Evolutionary conservation across 1,284 basidiomycete genomes (phyloP), one percentile per base, ranked within the genome.

Genomic region (Rhizoctonia solani): DNA sequence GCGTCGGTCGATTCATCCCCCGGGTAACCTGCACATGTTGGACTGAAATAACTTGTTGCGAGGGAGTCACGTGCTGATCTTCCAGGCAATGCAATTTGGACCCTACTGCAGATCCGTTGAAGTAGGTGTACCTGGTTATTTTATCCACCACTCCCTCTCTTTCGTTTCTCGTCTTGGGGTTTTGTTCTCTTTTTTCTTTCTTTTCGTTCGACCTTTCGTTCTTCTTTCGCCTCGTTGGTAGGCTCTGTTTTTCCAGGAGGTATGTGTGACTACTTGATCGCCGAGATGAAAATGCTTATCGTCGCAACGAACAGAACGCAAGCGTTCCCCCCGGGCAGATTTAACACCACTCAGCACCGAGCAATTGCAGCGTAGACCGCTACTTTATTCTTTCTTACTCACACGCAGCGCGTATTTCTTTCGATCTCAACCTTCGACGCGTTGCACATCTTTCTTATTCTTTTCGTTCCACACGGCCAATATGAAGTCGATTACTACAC

Each of bases 321-420:
- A 58, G 55, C 55, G 55, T 58, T 58, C 55, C 19, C 41, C 37
- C 39, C 11, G 25, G 39, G 55, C 55, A 39, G 55, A 42, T 58
- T 42, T 42, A 58, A 19, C 55, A 58, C 21, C 23, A 23, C 41
- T 58, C 27, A 41, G 41, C 13, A 23, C 39, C n/a, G n/a, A n/a
- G n/a, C n/a, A n/a, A n/a, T n/a, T 23, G 13, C 55, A 58, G 55
- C 55, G 55, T 58, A 58, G 55, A 58, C 55, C 55, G 55, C 55
- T 46, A 8, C 13, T 58, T 58, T 37, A n/a, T 13, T 39, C 44
- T 44, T 44, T 42, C 25, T 58, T 58, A 19, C 23, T 30, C 9
- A 23, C 19, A 11, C n/a, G 29, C 30, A 34, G 52, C 30, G 37
- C 29, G 16, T 39, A 39, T 58, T 58, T 25, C 2, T 42, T 41